Percentiles rank a stretch among this genome's conserved stretches.
Conservation (phyloP, 148 eudicot genomes). For the Amaranthus cruentus region DNA sequence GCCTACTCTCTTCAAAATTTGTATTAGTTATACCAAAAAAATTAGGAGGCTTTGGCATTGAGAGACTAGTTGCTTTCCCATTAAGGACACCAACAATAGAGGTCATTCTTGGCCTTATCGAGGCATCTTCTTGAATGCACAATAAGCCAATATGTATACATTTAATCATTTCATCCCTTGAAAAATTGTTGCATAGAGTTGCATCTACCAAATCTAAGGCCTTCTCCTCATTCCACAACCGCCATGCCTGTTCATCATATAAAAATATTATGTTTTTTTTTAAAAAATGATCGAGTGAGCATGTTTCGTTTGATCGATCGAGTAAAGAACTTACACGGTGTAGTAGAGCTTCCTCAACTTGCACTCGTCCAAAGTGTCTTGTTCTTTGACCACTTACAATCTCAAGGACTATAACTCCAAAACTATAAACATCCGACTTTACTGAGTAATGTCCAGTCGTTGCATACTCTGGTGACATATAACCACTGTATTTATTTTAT, state of each 20-base stretch:
- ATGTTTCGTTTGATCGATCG: neutral
- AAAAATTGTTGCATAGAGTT: neutral
- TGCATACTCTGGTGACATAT: conserved; percentile 37
- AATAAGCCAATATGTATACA: conserved; percentile 27
- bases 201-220: conserved; percentile 21
- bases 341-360: conserved; percentile 14
- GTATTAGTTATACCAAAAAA: neutral
- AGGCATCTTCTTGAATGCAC: conserved; percentile 27
- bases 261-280: neutral
- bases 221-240: conserved; percentile 23
- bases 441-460: conserved; percentile 23
- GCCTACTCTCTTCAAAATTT: neutral
- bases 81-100: conserved; percentile 13
- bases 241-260: conserved; percentile 19
- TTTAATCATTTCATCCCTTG: conserved; percentile 13
- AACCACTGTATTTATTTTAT: conserved; percentile 17
- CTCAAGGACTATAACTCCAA: conserved; percentile 31
- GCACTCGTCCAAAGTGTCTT: conserved; percentile 1
- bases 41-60: conserved; percentile 6
- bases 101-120: conserved; percentile 18
- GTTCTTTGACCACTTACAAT: conserved; percentile 23
- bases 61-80: neutral
- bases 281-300: neutral
- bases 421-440: conserved; percentile 30
- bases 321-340: conserved; percentile 11